Conservation (phyloP, 169 alveolate genomes). For the Eimeria tenella region DNA sequence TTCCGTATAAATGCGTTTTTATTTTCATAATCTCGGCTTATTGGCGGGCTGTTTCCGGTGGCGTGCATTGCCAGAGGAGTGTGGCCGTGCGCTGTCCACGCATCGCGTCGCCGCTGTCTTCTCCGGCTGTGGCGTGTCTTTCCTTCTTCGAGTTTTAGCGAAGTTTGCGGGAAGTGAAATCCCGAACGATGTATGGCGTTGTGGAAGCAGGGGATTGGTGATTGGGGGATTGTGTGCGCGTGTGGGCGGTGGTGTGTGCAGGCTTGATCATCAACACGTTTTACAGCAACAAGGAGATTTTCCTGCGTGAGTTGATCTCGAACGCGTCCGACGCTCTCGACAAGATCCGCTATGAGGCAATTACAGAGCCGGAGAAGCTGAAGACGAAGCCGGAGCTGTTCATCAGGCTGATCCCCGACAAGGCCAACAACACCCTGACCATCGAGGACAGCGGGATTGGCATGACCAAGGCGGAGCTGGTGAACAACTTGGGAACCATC, state of each 20-base stretch:
- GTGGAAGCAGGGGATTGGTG: no score
- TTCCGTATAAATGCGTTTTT: not conserved
- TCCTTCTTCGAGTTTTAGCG: no score
- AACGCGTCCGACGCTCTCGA: constrained; percentile 99
- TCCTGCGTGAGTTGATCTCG: constrained; percentile 98
- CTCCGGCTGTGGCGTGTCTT: not conserved
- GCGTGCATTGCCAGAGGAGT: no score
- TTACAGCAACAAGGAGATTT: constrained; percentile 99
- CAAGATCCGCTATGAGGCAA: constrained; percentile 98
- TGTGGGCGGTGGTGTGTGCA: not conserved
- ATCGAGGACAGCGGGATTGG: constrained; percentile 99
- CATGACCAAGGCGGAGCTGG: constrained; percentile 98
- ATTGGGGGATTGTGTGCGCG: no score
- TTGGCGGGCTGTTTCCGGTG: no score
- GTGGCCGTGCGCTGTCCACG: no score
- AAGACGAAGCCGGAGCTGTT: constrained; percentile 94
- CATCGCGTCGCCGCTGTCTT: no score
- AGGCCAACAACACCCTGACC: constrained; percentile 96
- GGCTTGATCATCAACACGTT: constrained; percentile 98
- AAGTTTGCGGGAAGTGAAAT: no score
- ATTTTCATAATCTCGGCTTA: not conserved
- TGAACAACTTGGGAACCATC: constrained; percentile 99
- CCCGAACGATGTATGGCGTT: no score
- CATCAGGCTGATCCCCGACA: constrained; percentile 98
- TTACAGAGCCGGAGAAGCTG: constrained; percentile 97